Conservation (phyloP, 192 early-diverging fungal species). For the Umbelopsis ramanniana region DNA sequence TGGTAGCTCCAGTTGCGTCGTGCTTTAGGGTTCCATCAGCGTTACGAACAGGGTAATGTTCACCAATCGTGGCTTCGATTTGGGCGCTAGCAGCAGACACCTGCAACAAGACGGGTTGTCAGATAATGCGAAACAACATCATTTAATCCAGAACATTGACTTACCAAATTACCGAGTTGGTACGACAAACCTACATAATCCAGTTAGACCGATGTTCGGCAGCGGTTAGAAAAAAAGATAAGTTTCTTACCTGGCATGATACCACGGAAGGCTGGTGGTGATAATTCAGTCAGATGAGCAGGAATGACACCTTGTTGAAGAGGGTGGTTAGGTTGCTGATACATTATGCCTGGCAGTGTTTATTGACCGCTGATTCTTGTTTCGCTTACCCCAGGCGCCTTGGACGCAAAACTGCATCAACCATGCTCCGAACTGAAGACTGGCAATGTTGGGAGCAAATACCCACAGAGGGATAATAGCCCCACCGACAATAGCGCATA, state of each 20-base stretch:
- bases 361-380: too few species aligned
- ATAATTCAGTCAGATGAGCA: constrained; percentile 69
- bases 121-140: too few species aligned
- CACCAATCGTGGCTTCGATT: constrained; percentile 51
- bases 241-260: constrained; percentile 68
- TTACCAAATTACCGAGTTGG: constrained; percentile 73
- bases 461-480: constrained; percentile 75
- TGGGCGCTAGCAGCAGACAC: constrained; percentile 37
- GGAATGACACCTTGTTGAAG: constrained; percentile 59
- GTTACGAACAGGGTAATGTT: constrained; percentile 23
- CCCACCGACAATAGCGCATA: constrained; percentile 52
- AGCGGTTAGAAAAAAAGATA: too few species aligned
- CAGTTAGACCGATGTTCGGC: too few species aligned
- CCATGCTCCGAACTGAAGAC: constrained; percentile 47
- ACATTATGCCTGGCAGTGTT: too few species aligned
- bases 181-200: constrained; percentile 49
- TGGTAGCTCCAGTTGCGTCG: constrained; percentile 10
- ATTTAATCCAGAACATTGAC: neutral
- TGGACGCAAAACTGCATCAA: constrained; percentile 63
- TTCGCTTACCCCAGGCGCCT: constrained; percentile 47
- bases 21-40: neutral
- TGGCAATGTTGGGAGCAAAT: constrained; percentile 40
- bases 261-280: constrained; percentile 67
- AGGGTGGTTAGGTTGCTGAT: too few species aligned
- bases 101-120: too few species aligned